Percentiles rank a stretch among this genome's conserved stretches.
Evolutionary conservation across 331 rosid genomes (phyloP).

Genomic region (Malus hybrid): DNA sequence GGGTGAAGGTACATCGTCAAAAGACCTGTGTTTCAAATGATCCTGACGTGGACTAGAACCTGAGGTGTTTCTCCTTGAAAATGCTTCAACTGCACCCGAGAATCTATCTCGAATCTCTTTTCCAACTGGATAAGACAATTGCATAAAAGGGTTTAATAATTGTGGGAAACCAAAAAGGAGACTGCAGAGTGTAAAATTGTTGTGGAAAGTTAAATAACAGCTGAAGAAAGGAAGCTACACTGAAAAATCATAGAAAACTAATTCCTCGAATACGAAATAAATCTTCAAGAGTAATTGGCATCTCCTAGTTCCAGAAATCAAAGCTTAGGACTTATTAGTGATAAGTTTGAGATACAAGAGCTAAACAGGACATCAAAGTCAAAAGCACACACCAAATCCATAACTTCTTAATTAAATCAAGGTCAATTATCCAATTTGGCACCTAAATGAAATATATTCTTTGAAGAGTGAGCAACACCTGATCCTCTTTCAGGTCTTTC

Average conservation of each 20-base stretch:
- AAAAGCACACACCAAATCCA: conserved; percentile 1
- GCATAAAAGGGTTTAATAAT: conserved; percentile 19
- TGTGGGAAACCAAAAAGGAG: conserved; percentile 7
- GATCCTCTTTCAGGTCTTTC: conserved; percentile 62
- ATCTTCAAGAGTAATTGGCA: neutral
- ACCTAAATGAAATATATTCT: neutral
- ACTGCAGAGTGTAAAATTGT: neutral
- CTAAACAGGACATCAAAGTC: neutral
- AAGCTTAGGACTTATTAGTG: neutral
- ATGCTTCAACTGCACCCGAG: conserved; percentile 77
- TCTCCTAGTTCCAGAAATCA: neutral
- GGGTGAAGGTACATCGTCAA: conserved; percentile 43
- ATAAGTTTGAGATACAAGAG: neutral
- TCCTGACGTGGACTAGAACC: conserved; percentile 62
- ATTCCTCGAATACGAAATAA: neutral
- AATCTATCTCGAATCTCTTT: conserved; percentile 81
- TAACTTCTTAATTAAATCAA: neutral
- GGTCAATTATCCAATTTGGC: neutral
- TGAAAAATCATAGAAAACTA: neutral
- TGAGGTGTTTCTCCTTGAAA: conserved; percentile 56
- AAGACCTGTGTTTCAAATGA: conserved; percentile 46
- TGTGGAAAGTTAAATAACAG: neutral
- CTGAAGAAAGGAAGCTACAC: neutral
- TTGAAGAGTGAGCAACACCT: conserved; percentile 42
- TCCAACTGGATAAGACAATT: conserved; percentile 52